Conservation (phyloP, 1,284 basidiomycete genomes). For the Boletus mariae region DNA sequence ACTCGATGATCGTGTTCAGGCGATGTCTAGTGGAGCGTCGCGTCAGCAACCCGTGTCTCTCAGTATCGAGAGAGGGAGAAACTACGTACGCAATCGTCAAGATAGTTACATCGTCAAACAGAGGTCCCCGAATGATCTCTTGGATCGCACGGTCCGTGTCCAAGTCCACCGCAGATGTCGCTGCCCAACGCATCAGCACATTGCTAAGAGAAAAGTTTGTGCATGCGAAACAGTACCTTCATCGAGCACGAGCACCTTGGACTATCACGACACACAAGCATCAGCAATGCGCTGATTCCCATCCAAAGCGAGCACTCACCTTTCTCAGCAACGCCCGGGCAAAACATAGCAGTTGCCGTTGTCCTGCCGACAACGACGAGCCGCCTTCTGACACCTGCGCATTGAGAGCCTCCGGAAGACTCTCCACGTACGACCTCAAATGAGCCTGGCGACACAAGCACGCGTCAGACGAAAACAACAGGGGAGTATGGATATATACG, state of each 20-base stretch:
- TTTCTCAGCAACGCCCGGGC: slow-evolving; percentile 75
- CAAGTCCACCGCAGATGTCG: slow-evolving; percentile 82
- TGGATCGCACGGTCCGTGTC: slow-evolving; percentile 88
- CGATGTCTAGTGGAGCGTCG: slow-evolving; percentile 56
- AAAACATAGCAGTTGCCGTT: slow-evolving; percentile 82
- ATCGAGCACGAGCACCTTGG: slow-evolving; percentile 87
- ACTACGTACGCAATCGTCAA: slow-evolving; percentile 72
- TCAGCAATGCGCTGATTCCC: neutral
- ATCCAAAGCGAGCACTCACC: slow-evolving; percentile 24
- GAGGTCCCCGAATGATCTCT: slow-evolving; percentile 71
- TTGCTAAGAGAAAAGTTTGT: neutral
- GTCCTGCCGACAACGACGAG: slow-evolving; percentile 79
- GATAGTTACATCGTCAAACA: slow-evolving; percentile 72
- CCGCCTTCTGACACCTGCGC: slow-evolving; percentile 79
- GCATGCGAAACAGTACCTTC: slow-evolving; percentile 54
- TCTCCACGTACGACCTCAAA: slow-evolving; percentile 70
- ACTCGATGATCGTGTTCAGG: slow-evolving; percentile 88
- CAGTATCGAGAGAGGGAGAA: neutral
- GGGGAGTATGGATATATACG: slow-evolving; percentile 15
- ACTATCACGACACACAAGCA: slow-evolving; percentile 33
- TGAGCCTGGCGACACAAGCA: slow-evolving; percentile 41
- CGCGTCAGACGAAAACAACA: neutral
- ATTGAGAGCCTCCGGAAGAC: slow-evolving; percentile 71
- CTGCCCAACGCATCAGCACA: slow-evolving; percentile 32
- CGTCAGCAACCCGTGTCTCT: neutral